Conservation (phyloP, 352 stramenopile species). For the Nothophytophthora sp. region DNA sequence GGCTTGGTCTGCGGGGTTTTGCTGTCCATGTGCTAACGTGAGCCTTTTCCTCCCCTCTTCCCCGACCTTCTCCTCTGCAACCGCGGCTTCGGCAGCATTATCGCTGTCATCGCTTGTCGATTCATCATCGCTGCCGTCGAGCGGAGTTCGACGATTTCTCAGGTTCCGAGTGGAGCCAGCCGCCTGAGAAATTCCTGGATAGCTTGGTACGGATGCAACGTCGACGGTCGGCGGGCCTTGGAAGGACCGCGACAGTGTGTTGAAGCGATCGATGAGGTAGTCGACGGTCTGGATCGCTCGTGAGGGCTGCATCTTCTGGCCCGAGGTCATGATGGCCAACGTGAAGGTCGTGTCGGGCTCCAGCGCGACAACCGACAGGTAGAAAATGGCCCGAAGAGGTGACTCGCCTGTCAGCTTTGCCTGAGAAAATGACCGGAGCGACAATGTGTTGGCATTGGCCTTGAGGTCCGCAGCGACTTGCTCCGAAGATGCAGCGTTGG, state of each 20-base stretch:
- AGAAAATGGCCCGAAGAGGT: slow-evolving; percentile 34
- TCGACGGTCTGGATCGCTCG: slow-evolving; percentile 65
- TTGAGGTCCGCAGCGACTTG: slow-evolving; percentile 4
- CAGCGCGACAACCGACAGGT: slow-evolving; percentile 54
- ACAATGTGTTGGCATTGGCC: slow-evolving; percentile 5
- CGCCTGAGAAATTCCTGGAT: no score
- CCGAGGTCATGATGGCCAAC: slow-evolving; percentile 58
- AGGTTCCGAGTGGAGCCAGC: no score
- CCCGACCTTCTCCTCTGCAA: neutral
- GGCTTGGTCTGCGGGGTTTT: slow-evolving; percentile 2
- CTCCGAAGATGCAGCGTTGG: slow-evolving; percentile 10
- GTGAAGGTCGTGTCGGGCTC: slow-evolving; percentile 44
- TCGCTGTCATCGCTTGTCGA: no score
- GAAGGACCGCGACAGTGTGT: slow-evolving; percentile 51
- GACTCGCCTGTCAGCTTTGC: slow-evolving; percentile 6
- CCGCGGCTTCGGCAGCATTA: no score
- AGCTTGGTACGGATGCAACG: neutral
- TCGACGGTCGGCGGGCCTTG: slow-evolving; percentile 3
- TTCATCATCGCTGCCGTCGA: neutral
- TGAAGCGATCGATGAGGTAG: slow-evolving; percentile 70
- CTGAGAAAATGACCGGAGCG: slow-evolving; percentile 15
- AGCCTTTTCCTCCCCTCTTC: neutral
- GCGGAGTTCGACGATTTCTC: no score
- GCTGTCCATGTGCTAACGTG: slow-evolving; percentile 5
- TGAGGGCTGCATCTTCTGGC: slow-evolving; percentile 59